phyloP scores from a whole-genome alignment of 140 eudicot genomes.

The Senecio squalidus region DNA sequence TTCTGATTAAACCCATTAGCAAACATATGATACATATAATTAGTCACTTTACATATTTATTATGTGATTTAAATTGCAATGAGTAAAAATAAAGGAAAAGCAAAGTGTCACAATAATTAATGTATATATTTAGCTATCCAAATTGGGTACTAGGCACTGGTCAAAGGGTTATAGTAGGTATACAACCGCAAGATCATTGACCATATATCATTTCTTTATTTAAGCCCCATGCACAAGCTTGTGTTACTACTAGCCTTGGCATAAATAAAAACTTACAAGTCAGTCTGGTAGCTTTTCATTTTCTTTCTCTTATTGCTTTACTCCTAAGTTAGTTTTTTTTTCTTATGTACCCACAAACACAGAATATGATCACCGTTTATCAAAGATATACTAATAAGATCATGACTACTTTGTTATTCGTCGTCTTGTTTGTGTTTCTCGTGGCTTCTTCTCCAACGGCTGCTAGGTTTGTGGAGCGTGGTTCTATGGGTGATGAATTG shows the following conservation, averaged over 20 bases:
- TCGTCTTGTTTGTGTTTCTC: constrained; percentile 29
- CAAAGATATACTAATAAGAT: constrained; percentile 11
- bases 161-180: constrained; percentile 36
- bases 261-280: constrained; percentile 13
- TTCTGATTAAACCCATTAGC: background rate
- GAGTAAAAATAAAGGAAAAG: constrained; percentile 24
- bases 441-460: constrained; percentile 9
- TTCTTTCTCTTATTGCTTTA: constrained; percentile 41
- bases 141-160: constrained; percentile 32
- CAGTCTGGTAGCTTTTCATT: constrained; percentile 57
- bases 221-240: constrained; percentile 28
- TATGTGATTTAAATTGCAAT: too few relatives aligned
- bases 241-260: background rate
- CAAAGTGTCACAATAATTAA: constrained; percentile 11
- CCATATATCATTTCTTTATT: constrained; percentile 6
- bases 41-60: background rate
- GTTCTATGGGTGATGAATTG: constrained; percentile 39
- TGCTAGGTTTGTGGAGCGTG: constrained; percentile 13
- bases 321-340: constrained; percentile 33
- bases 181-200: constrained; percentile 30
- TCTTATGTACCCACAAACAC: constrained; percentile 8
- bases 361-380: constrained; percentile 31
- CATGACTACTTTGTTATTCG: constrained; percentile 17
- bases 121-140: constrained; percentile 22
- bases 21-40: background rate